phyloP scores from a whole-genome alignment of 2,329 filamentous ascomycete genomes.

The Pseudocercospora macadamiae region DNA sequence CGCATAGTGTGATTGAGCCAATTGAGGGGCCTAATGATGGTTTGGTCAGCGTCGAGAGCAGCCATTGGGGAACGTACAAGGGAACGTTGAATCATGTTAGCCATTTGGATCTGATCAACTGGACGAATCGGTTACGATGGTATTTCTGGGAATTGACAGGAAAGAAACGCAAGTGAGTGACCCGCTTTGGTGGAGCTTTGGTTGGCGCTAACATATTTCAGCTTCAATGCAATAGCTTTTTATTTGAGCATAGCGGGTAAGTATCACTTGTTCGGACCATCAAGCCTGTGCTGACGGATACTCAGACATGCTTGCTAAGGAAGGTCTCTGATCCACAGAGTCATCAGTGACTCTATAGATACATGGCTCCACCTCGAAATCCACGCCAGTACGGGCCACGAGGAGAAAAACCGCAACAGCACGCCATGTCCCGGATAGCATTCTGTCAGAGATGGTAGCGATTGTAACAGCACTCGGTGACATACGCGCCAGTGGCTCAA shows the following conservation, averaged over 20 bases:
- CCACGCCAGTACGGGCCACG: no score
- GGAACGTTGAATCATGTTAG: slow-evolving; percentile 66
- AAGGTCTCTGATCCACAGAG: slow-evolving; percentile 36
- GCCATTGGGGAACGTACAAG: slow-evolving; percentile 65
- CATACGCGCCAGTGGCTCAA: no score
- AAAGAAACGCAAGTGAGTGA: slow-evolving; percentile 55
- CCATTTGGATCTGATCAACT: slow-evolving; percentile 68
- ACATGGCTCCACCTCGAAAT: no score
- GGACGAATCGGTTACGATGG: slow-evolving; percentile 65
- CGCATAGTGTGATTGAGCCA: slow-evolving; percentile 57
- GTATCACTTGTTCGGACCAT: slow-evolving; percentile 15
- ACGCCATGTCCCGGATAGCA: no score
- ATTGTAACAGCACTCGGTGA: no score
- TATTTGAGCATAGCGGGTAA: slow-evolving; percentile 67
- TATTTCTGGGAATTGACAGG: slow-evolving; percentile 60
- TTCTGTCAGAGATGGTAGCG: no score
- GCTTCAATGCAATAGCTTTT: slow-evolving; percentile 67
- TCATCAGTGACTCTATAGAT: no score
- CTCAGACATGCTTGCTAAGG: slow-evolving; percentile 46
- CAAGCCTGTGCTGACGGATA: not conserved
- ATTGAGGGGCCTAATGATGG: slow-evolving; percentile 65
- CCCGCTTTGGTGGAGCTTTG: not conserved
- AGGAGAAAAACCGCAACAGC: no score
- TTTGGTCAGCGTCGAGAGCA: slow-evolving; percentile 64
- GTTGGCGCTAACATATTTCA: slow-evolving; percentile 34